Base-by-base conservation (phyloP, 768 basidiomycete species). In the Mycena galopus region DNA sequence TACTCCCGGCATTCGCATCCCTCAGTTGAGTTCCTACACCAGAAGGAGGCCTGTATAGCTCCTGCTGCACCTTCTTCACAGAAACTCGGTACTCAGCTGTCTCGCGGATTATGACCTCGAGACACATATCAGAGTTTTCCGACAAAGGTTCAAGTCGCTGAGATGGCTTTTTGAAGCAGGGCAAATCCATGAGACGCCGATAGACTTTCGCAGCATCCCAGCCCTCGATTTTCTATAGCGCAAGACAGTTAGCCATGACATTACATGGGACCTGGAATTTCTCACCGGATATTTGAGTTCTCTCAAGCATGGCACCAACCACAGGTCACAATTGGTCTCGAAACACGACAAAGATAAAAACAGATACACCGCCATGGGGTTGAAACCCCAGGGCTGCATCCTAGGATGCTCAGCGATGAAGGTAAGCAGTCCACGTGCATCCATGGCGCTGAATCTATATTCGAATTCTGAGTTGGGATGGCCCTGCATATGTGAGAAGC, bases 331-430 rank as follows among this genome's bases (percentile, higher is more conserved):
- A 29, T 65, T 65, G 12, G 35, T 11, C 11, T 12, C 23, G 50
- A 65, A 65, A n/a, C 33, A 51, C 2, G 1, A 2, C 4, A 23
- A 23, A 8, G 63, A 65, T 10, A 55, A 10, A 27, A 65, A 65
- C 1, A 65, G 8, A 25, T 39, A 65, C 1, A 32, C 53, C 11
- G 64, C 53, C 64, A 65, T 65, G 11, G 64, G 51, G 32, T 65
- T 29, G 19, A 19, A 42, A 5, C 51, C 12, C 64, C 64, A 65
- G 0, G 64, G 64, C 21, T 56, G 64, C 55, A 65, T 65, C 39
- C 7, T 6, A 16, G 8, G 42, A 19, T 5, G 51, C 3, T 55
- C n/a, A 4, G 35, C 56, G 17, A 65, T 65, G 19, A 65, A 65
- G 1, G 17, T 1, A 5, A 65, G 51, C 8, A 65, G 64, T 2